Base-by-base conservation (phyloP, 2,329 filamentous ascomycete species). In the Cytospora chrysosperma region DNA sequence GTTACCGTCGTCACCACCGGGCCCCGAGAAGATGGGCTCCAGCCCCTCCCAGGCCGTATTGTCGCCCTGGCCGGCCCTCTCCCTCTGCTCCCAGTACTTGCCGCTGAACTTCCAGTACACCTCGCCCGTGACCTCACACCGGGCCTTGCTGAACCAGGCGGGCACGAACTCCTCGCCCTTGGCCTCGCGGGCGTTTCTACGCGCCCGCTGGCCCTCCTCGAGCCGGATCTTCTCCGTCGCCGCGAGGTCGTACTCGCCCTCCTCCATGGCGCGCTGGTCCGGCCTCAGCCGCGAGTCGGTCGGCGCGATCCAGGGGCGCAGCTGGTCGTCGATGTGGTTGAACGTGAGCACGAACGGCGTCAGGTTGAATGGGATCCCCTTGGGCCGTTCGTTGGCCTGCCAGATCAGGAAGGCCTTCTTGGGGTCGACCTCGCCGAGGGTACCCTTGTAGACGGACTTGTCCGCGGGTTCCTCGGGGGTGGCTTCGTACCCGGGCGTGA, bases 231-330 rank as follows among this genome's bases (percentile, higher is more conserved):
- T 99, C 81, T 99, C 95, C 6, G 85, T 86, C 0, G 94, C 95
- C 1, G 95, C 95, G 65, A 95, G 83, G 72, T 98, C 94, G 73
- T 99, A 99, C 76, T 93, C 87, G n/a, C 94, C 95, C 66, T 98
- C 93, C 75, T 99, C 95, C 95, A 99, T 99, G 2, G 95, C 95
- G 13, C 95, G 85, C 79, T 99, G 95, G 75, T 99, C 95, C 0
- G 95, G 94, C 32, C 95, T 85, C 34, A 97, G 81, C n/a, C 95
- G 85, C 1, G 94, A 96, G 75, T 99, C 95, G 0, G 95, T 99
- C 0, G 95, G 95, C 43, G 95, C 91, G 19, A 99, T 79, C 78
- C 89, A 87, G 5, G 89, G 85, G 58, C 79, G 81, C 21, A 99
- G 82, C n/a, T 85, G 81, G n/a, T 96, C 91, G 60, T 94, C 90